Base-by-base conservation (phyloP, 371 early-diverging fungal species). In the Rhizopus sp. region DNA sequence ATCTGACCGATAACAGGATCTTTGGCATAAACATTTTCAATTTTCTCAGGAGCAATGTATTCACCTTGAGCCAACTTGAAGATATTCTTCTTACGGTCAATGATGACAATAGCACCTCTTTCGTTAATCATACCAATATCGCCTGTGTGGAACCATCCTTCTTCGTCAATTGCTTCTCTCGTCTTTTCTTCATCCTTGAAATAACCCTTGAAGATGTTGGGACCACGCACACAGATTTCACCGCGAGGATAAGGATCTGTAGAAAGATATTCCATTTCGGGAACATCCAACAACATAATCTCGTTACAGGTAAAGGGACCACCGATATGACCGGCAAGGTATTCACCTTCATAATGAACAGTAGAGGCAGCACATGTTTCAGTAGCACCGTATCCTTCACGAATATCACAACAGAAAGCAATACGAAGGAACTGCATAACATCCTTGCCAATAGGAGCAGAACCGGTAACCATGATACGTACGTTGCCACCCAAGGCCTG, bases 11-110 rank as follows among this genome's bases (percentile, higher is more conserved):
- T 69, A 8, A 87, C 64, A 23, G 73, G 55, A 50, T 75, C 63
- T 63, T 83, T 78, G 31, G 73, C 59, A 67, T 81, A 88, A 2
- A 87, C 77, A 55, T 82, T 84, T 71, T 96, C 96, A 37, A 96
- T 84, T 70, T 94, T 97, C 69, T 99, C 99, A 8, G 98, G 99
- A 0, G 97, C 95, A 63, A 99, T 86, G 77, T 97, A 99, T 80
- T 99, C 99, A 63, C 87, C 88, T 70, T 88, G 89, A 15, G 84
- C 72, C 55, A 93, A 84, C 84, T 99, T 99, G 86, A 99, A 98
- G 51, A 98, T 94, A 65, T 96, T 95, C 83, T 99, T 99, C 70
- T 93, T 91, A 46, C 99, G 81, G 71, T 99, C 99, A 68, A 98
- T 90, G 68, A 99, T 93, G 3, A 87, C 70, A 62, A 73, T 23